Evolutionary conservation across 192 early-diverging fungal genomes (phyloP).

Genomic region (Thamnidium elegans): DNA sequence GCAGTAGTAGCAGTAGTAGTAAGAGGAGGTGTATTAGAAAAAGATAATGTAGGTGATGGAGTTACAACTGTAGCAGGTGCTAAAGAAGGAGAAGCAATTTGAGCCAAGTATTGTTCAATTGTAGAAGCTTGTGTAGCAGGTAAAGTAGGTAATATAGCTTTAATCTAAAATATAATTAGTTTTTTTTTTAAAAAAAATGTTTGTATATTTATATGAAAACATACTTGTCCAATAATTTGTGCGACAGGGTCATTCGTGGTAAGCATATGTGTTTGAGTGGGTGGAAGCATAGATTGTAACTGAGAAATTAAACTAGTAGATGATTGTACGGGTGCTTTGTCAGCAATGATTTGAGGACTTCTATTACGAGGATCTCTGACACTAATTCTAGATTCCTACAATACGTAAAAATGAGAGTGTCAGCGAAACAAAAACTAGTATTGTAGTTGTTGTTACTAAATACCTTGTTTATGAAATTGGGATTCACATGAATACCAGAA

Average conservation of each 20-base stretch:
- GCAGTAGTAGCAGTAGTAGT: not conserved
- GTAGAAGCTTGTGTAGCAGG: slow-evolving; percentile 24
- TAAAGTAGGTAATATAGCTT: slow-evolving; percentile 33
- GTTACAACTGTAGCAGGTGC: not conserved
- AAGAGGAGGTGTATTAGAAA: slow-evolving; percentile 3
- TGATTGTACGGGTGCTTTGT: not conserved
- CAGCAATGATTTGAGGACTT: slow-evolving; percentile 1
- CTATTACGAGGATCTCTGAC: slow-evolving; percentile 18
- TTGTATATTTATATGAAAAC: not conserved
- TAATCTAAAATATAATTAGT: slow-evolving; percentile 17
- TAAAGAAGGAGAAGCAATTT: slow-evolving; percentile 12
- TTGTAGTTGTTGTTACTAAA: not conserved
- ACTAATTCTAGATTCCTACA: slow-evolving; percentile 9
- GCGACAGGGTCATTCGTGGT: slow-evolving; percentile 11
- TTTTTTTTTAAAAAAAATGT: not conserved
- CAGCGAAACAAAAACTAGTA: not conserved
- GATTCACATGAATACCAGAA: slow-evolving; percentile 54
- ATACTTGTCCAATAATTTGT: slow-evolving; percentile 31
- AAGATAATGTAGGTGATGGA: not conserved
- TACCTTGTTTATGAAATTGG: slow-evolving; percentile 52
- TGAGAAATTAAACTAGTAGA: slow-evolving; percentile 6
- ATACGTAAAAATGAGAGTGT: not conserved
- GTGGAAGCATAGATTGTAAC: slow-evolving; percentile 17
- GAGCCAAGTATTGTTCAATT: slow-evolving; percentile 34
- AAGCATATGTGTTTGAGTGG: not conserved